Base-by-base conservation (phyloP, 257 asterid genomes). In the Prunella vulgaris region DNA sequence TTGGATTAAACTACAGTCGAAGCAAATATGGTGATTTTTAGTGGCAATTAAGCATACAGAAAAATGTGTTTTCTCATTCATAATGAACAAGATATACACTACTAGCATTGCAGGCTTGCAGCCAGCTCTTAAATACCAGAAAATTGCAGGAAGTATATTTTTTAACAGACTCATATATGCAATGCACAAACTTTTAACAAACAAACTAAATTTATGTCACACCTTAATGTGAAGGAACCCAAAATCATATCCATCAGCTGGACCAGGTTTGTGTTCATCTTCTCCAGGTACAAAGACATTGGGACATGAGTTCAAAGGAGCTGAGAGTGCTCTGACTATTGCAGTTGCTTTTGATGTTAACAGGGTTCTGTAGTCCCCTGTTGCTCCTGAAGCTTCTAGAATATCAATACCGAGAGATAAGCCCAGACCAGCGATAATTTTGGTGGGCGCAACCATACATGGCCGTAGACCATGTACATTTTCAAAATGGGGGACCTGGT, bases 201-300 rank as follows among this genome's bases (percentile, higher is more conserved):
- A 54, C 33, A 61, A 38, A 30, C 17, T 17, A 40, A 56, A 27
- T 18, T 54, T 66, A 66, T 25, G 27, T 54, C 27, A 72, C 62
- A 94, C 97, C 97, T 94, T 94, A 75, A 91, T 91, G 76, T 91
- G 99, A 76, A 91, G 97, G 79, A 94, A 94, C 7, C 97, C 97
- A 66, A 94, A 94, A 82, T 89, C 97, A 73, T 91, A 94, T 72
- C 97, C 97, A 64, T 85, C 87, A 22, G 82, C 46, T 62, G 73
- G 83, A 5, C 97, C 97, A 25, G 97, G 93, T 80, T 83, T 83
- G 68, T 86, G 90, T 71, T 91, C 96, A 49, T 87, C 95, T 80
- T 84, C 96, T 42, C 99, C 99, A 27, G 99, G 97, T 15, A 91
- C 96, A 76, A 94, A 91, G 70, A 91, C 88, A 82, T 85, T 85